Conservation (phyloP, 352 stramenopile genomes). For the Pythium dissotocum region DNA sequence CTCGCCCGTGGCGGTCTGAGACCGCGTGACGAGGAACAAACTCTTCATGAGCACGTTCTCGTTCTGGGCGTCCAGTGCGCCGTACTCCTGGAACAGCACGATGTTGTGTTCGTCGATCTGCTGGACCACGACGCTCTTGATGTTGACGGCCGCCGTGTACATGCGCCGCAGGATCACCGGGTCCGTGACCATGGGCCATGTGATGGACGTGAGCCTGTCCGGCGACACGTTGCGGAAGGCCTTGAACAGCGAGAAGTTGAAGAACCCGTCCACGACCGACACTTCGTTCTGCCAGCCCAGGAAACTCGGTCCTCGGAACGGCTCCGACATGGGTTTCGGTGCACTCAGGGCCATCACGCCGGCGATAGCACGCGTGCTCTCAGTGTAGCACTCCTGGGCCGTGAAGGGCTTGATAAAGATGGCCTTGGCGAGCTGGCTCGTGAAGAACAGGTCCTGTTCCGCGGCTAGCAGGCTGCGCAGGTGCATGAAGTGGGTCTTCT, state of each 20-base stretch:
- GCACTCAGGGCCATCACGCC: conserved; percentile 18
- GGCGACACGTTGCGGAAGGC: conserved; percentile 18
- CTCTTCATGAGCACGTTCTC: conserved; percentile 31
- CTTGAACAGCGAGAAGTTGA: conserved; percentile 29
- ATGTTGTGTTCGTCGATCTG: conserved; percentile 35
- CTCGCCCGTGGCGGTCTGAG: conserved; percentile 11
- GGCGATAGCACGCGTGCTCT: conserved; percentile 15
- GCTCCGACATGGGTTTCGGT: not conserved
- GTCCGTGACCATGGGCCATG: conserved; percentile 24
- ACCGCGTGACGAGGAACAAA: conserved; percentile 23
- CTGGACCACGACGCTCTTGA: conserved; percentile 31
- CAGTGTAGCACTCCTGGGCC: conserved; percentile 11
- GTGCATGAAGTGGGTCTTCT: conserved; percentile 3
- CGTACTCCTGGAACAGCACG: conserved; percentile 34
- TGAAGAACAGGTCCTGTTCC: conserved; percentile 26
- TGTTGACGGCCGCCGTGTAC: conserved; percentile 28
- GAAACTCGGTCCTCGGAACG: conserved; percentile 11
- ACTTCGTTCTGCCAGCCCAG: conserved; percentile 30
- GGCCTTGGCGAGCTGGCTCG: conserved; percentile 16
- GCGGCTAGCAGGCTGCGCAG: conserved; percentile 11
- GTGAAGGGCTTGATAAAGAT: conserved; percentile 31
- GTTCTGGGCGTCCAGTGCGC: conserved; percentile 28
- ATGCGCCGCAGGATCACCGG: conserved; percentile 18
- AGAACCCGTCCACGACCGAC: conserved; percentile 20
- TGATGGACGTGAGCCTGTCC: conserved; percentile 1